phyloP scores from a whole-genome alignment of 2,329 filamentous ascomycete genomes.

The Pseudodiploospora longispora region DNA sequence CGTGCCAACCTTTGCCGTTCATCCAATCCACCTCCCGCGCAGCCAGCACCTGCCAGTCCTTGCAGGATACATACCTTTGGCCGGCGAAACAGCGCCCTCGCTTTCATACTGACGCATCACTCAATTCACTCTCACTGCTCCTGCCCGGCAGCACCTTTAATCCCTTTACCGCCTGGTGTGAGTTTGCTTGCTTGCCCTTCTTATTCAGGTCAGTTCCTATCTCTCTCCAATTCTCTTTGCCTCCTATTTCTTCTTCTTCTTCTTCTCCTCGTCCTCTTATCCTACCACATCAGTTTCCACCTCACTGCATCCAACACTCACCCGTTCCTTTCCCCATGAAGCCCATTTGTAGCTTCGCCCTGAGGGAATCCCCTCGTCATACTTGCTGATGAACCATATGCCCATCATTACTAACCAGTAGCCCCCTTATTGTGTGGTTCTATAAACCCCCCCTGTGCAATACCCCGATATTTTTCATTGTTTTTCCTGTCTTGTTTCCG shows the following conservation, averaged over 20 bases:
- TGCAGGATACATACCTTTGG: constrained; percentile 24
- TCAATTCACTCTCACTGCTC: constrained; percentile 2
- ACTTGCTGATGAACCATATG: constrained; percentile 9
- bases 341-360: constrained; percentile 16
- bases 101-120: constrained; percentile 6
- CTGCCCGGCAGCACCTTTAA: constrained; percentile 6
- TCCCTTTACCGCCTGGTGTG: constrained; percentile 10
- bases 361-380: constrained; percentile 17
- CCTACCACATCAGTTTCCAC: constrained; percentile 10
- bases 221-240: constrained; percentile 1
- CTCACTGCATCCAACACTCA: constrained; percentile 7
- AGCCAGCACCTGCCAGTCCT: constrained; percentile 17
- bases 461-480: constrained; percentile 7
- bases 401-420: constrained; percentile 3
- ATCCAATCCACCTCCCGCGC: constrained; percentile 15
- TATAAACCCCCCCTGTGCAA: constrained; percentile 13
- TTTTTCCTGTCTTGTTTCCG: too few relatives aligned
- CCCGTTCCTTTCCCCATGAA: constrained; percentile 18
- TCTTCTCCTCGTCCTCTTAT: constrained; percentile 12
- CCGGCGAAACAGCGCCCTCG: constrained; percentile 20
- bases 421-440: constrained; percentile 6
- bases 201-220: constrained; percentile 21
- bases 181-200: constrained; percentile 11
- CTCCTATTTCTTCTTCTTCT: constrained; percentile 13
- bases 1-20: constrained; percentile 21